These are phyloP conservation scores for Pyropia yezoensis DNA, from an alignment of 23 red algal genomes.

Conservation along the genomic window DNA sequence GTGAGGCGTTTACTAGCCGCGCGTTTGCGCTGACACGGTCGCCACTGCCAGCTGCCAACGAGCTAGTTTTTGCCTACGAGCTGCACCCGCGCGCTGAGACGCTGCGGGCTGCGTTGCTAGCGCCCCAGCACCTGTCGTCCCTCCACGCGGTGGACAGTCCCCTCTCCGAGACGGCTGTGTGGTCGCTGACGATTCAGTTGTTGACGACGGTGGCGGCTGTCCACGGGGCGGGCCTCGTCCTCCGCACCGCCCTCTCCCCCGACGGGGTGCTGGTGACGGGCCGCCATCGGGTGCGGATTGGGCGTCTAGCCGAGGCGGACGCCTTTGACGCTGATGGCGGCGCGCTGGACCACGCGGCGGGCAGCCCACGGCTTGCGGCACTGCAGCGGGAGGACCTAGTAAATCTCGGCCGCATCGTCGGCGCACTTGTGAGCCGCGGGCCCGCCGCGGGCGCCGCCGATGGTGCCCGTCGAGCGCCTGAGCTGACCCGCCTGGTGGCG, in stretches of 20 bases:
- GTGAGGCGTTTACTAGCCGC: conserved; percentile 52
- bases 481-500: conserved; percentile 28
- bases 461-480: conserved; percentile 10
- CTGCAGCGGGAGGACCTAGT: conserved; percentile 41
- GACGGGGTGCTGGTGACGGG: conserved; percentile 41
- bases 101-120: conserved; percentile 29
- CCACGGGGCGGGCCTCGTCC: conserved; percentile 42
- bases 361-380: conserved; percentile 2
- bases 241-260: conserved; percentile 30
- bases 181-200: conserved; percentile 64
- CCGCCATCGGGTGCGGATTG: conserved; percentile 48
- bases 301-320: conserved; percentile 44
- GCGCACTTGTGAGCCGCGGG: conserved; percentile 10
- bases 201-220: conserved; percentile 46
- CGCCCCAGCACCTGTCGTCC: not conserved
- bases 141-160: conserved; percentile 19
- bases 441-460: not conserved
- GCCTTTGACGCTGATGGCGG: conserved; percentile 53
- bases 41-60: conserved; percentile 14
- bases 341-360: not conserved
- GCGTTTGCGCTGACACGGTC: conserved; percentile 27
- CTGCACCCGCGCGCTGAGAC: conserved; percentile 47
- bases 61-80: conserved; percentile 75
- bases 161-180: conserved; percentile 51
- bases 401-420: conserved; percentile 28